phyloP scores from a whole-genome alignment of 179 eudicot genomes.

The Heliamphora pulchella region DNA sequence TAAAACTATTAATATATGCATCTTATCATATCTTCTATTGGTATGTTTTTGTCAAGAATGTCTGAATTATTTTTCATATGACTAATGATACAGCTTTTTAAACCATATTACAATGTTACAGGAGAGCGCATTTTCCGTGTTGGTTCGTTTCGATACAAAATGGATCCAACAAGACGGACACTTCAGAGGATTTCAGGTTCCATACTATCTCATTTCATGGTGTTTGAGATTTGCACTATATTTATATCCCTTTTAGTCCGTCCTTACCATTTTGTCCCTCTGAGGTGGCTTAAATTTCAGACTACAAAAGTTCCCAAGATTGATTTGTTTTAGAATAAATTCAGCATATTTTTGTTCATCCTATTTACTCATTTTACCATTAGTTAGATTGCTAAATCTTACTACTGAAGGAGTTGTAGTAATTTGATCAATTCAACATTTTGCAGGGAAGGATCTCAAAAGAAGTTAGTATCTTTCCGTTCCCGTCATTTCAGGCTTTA shows the following conservation, averaged over 20 bases:
- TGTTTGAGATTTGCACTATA: background rate
- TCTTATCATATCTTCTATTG: conserved; percentile 6
- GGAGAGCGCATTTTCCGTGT: conserved; percentile 79
- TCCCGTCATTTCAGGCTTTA: background rate
- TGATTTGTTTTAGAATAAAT: background rate
- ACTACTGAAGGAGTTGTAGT: background rate
- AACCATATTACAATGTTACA: conserved; percentile 28
- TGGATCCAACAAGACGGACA: conserved; percentile 74
- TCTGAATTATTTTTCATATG: conserved; percentile 9
- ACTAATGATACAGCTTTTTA: conserved; percentile 8
- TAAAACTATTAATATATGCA: background rate
- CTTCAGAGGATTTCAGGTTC: conserved; percentile 74
- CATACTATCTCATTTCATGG: conserved; percentile 10
- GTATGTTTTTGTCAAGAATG: conserved; percentile 2
- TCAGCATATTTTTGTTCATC: background rate
- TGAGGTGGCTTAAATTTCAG: background rate
- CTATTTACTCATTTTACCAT: background rate
- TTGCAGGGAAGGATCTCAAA: conserved; percentile 1
- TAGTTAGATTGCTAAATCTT: background rate
- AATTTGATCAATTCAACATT: background rate
- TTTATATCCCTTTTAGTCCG: background rate
- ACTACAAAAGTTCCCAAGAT: background rate
- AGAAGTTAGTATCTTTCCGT: background rate
- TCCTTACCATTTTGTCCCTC: background rate
- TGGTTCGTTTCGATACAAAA: conserved; percentile 65